These are phyloP conservation scores for Blastocystis sp. DNA, from an alignment of 352 stramenopile genomes.

Conservation along the genomic window DNA sequence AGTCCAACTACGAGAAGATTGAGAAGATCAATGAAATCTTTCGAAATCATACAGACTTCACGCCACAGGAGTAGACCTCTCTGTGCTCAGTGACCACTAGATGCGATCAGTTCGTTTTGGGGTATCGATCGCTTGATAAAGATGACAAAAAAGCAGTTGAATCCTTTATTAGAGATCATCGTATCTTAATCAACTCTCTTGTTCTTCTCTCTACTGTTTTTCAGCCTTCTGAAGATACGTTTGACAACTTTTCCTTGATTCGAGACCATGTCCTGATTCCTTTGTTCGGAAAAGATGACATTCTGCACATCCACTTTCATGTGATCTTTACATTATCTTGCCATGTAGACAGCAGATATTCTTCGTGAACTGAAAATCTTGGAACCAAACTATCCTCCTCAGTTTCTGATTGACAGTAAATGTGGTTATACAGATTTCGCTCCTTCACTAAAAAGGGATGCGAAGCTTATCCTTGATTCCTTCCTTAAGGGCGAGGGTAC, in stretches of 20 bases:
- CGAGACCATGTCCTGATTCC: conserved; percentile 29
- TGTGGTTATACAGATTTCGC: conserved; percentile 34
- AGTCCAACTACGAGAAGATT: neutral
- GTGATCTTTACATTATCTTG: neutral
- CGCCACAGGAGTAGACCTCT: neutral
- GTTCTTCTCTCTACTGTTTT: conserved; percentile 19
- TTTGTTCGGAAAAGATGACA: neutral
- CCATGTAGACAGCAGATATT: neutral
- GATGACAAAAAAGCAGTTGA: neutral
- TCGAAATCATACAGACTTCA: neutral
- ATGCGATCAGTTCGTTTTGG: conserved; percentile 9
- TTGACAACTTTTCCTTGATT: neutral
- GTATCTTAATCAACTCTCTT: neutral
- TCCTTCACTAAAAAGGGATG: neutral
- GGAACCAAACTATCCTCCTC: neutral
- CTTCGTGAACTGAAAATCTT: neutral
- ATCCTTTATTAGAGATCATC: neutral
- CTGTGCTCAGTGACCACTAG: neutral
- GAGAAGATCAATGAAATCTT: conserved; percentile 21
- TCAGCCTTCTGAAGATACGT: neutral
- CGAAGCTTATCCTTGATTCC: neutral
- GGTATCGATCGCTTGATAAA: neutral
- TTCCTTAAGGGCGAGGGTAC: neutral
- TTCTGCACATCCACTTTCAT: neutral
- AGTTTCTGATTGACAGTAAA: conserved; percentile 46